Evolutionary conservation across 176 grass and related monocot genomes (phyloP).

Genomic region (Hordeum marinum): DNA sequence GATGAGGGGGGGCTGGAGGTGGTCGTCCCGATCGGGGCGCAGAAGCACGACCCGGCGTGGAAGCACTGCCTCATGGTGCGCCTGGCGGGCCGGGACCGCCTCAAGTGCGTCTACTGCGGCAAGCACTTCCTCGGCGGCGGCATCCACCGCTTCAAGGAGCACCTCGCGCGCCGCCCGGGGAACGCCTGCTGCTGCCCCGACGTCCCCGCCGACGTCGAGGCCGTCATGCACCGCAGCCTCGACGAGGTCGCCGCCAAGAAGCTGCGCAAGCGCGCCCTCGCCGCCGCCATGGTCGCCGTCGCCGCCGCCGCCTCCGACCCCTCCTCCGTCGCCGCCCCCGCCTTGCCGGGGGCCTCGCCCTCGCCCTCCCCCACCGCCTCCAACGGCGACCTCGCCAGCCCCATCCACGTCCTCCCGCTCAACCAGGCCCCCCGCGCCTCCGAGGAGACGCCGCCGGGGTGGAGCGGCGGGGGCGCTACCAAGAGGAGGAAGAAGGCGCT

Average conservation of each 20-base stretch:
- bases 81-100: slow-evolving; percentile 49
- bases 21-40: slow-evolving; percentile 64
- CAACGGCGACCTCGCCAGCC: slow-evolving; percentile 7
- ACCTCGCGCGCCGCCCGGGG: slow-evolving; percentile 80
- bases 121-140: slow-evolving; percentile 88
- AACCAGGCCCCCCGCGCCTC: slow-evolving; percentile 31
- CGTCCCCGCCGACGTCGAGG: slow-evolving; percentile 69
- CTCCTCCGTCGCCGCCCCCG: not conserved
- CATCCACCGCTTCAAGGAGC: slow-evolving; percentile 99
- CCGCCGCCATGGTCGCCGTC: slow-evolving; percentile 4
- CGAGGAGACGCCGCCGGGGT: slow-evolving; percentile 25
- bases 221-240: slow-evolving; percentile 67
- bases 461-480: not conserved
- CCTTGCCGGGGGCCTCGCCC: not conserved
- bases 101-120: slow-evolving; percentile 83
- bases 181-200: slow-evolving; percentile 88
- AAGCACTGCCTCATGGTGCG: slow-evolving; percentile 88
- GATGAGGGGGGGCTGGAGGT: slow-evolving; percentile 23
- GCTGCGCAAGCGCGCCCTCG: slow-evolving; percentile 49
- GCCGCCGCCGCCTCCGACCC: not conserved
- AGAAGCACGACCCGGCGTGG: slow-evolving; percentile 96
- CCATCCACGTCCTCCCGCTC: slow-evolving; percentile 48
- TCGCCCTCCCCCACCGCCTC: slow-evolving; percentile 2
- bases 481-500: slow-evolving; percentile 45
- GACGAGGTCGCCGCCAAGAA: slow-evolving; percentile 61